Conservation (phyloP, 164 flowering plant genomes). For the Sextonia rubra region DNA sequence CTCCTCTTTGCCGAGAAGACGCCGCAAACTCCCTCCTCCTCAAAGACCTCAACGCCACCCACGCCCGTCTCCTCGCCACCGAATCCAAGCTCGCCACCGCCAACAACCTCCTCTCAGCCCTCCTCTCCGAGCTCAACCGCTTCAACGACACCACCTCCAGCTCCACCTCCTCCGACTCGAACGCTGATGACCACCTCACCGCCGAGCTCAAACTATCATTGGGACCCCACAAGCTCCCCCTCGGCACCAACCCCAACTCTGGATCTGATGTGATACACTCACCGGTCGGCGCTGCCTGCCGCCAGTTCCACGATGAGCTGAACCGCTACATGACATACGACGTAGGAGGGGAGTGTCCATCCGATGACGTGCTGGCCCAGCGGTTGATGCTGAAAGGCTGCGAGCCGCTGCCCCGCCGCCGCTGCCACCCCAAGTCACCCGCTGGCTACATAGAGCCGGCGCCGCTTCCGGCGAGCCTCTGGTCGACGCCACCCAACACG, state of each 20-base stretch:
- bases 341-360: slow-evolving; percentile 33
- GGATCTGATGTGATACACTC: slow-evolving; percentile 29
- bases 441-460: slow-evolving; percentile 22
- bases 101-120: slow-evolving; percentile 12
- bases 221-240: slow-evolving; percentile 35
- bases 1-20: too few species aligned
- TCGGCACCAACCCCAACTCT: slow-evolving; percentile 20
- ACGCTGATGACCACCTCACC: background rate
- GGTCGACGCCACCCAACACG: slow-evolving; percentile 31
- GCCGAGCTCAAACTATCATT: slow-evolving; percentile 13
- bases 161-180: background rate
- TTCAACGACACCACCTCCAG: background rate
- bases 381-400: slow-evolving; percentile 36
- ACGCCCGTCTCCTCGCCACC: slow-evolving; percentile 20
- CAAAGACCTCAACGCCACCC: slow-evolving; percentile 31
- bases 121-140: slow-evolving; percentile 17
- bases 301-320: slow-evolving; percentile 17
- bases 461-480: slow-evolving; percentile 25
- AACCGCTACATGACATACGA: slow-evolving; percentile 32
- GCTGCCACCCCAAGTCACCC: slow-evolving; percentile 39
- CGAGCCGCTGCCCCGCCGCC: slow-evolving; percentile 44
- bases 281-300: slow-evolving; percentile 35
- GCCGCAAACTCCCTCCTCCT: background rate
- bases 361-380: slow-evolving; percentile 33
- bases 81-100: slow-evolving; percentile 15